Evolutionary conservation across 75 land plant species (phyloP).

Genomic region (Pinus tabuliformis): DNA sequence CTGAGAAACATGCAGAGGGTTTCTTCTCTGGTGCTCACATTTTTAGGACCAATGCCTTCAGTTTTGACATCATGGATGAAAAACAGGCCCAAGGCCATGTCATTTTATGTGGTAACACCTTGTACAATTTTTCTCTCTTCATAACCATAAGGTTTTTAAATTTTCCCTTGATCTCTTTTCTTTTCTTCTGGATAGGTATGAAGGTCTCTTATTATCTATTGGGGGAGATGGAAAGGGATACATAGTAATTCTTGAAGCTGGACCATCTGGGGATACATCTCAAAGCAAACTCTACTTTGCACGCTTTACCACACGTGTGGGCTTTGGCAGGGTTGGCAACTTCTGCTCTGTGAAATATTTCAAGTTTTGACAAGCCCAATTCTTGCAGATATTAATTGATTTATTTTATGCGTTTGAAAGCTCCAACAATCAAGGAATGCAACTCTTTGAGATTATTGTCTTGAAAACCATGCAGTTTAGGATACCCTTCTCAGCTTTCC

Average conservation of each 20-base stretch:
- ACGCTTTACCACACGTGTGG: constrained; percentile 77
- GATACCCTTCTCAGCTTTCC: constrained; percentile 80
- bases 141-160: too few species aligned
- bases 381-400: not conserved
- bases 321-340: constrained; percentile 86
- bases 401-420: not conserved
- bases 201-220: constrained; percentile 85
- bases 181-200: constrained; percentile 52
- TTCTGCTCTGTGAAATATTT: constrained; percentile 6
- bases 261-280: constrained; percentile 63
- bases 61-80: too few species aligned
- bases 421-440: not conserved
- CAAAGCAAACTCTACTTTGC: constrained; percentile 75
- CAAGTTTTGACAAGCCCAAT: not conserved
- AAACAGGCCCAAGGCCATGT: too few species aligned
- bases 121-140: too few species aligned
- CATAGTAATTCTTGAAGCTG: constrained; percentile 77
- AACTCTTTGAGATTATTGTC: not conserved
- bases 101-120: too few species aligned
- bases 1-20: too few species aligned
- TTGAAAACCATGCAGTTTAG: constrained; percentile 57
- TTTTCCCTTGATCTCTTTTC: too few species aligned
- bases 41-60: too few species aligned
- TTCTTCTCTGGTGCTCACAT: too few species aligned
- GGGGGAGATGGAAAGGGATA: constrained; percentile 95